A percentile compares a stretch with the other conserved stretches of the same genome.
These are phyloP conservation scores for Lactifluus hygrophoroides DNA, from an alignment of 768 basidiomycete genomes.

Conservation along the genomic window DNA sequence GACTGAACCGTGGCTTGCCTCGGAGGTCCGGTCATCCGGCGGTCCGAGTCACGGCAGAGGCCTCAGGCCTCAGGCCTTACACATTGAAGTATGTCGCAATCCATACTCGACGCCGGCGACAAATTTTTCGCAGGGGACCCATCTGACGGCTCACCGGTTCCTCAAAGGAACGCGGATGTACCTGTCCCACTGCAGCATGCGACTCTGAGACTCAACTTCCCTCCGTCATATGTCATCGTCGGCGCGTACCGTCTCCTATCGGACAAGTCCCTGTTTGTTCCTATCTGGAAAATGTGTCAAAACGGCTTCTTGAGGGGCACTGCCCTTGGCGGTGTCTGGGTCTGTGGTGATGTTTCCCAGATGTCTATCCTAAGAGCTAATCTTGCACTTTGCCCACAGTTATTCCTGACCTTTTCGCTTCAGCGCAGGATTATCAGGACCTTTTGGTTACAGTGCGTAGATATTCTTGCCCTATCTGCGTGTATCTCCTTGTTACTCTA, in stretches of 20 bases:
- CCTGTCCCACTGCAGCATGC: conserved; percentile 39
- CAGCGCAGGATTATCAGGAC: conserved; percentile 58
- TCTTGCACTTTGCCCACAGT: conserved; percentile 31
- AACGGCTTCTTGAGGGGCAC: conserved; percentile 68
- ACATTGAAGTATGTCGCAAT: conserved; percentile 8
- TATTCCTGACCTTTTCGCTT: conserved; percentile 57
- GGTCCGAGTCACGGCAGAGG: too few species aligned
- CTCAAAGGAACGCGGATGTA: not conserved
- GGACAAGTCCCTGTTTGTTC: conserved; percentile 56
- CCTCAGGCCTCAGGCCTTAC: too few species aligned
- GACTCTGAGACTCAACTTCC: conserved; percentile 56
- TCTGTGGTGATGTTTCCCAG: conserved; percentile 27
- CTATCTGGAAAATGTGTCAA: conserved; percentile 79
- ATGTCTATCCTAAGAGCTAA: not conserved
- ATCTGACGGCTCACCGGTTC: conserved; percentile 9
- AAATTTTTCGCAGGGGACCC: not conserved
- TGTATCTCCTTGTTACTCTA: not conserved
- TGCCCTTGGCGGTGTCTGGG: conserved; percentile 64
- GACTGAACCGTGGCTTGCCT: too few species aligned
- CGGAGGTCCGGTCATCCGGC: too few species aligned
- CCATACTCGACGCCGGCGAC: not conserved
- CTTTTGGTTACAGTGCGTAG: conserved; percentile 52
- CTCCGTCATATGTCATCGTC: conserved; percentile 78
- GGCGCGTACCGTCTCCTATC: conserved; percentile 78
- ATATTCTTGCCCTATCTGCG: not conserved